A percentile compares a stretch with the other conserved stretches of the same genome.
These are phyloP conservation scores for Colletotrichum trifolii DNA, from an alignment of 2,329 filamentous ascomycete species.

Conservation along the genomic window DNA sequence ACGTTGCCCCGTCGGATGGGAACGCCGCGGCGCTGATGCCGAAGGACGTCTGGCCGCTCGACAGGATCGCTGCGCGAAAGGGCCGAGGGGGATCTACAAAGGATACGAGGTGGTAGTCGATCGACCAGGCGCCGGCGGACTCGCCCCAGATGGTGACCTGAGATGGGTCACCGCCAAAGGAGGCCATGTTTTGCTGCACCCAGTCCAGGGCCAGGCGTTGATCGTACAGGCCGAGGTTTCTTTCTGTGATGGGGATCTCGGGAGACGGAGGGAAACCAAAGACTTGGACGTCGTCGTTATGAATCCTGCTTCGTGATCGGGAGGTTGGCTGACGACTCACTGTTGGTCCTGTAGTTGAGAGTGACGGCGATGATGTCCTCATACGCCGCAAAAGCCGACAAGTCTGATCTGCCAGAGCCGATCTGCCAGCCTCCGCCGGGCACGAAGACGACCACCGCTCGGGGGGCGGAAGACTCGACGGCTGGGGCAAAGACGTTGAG, in stretches of 20 bases:
- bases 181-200: slow-evolving; percentile 45
- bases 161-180: slow-evolving; percentile 44
- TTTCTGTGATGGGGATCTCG: slow-evolving; percentile 4
- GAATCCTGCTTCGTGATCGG: no score
- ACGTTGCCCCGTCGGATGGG: slow-evolving; percentile 27
- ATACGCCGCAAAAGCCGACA: slow-evolving; percentile 42
- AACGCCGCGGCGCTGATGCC: slow-evolving; percentile 35
- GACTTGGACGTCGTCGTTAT: slow-evolving; percentile 32
- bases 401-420: slow-evolving; percentile 38
- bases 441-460: slow-evolving; percentile 42
- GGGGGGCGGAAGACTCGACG: background rate
- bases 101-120: slow-evolving; percentile 42
- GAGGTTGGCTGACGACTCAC: slow-evolving; percentile 21
- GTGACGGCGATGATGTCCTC: slow-evolving; percentile 43
- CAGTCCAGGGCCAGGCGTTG: slow-evolving; percentile 46
- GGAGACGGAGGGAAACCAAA: slow-evolving; percentile 35
- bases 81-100: slow-evolving; percentile 36
- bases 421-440: slow-evolving; percentile 42
- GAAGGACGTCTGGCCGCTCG: slow-evolving; percentile 45
- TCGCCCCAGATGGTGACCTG: slow-evolving; percentile 48
- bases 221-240: slow-evolving; percentile 43
- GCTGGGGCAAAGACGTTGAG: slow-evolving; percentile 43
- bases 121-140: slow-evolving; percentile 43
- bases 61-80: slow-evolving; percentile 43
- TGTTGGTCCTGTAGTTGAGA: slow-evolving; percentile 43